Conservation (phyloP, 257 asterid genomes). For the Mitragyna speciosa region DNA sequence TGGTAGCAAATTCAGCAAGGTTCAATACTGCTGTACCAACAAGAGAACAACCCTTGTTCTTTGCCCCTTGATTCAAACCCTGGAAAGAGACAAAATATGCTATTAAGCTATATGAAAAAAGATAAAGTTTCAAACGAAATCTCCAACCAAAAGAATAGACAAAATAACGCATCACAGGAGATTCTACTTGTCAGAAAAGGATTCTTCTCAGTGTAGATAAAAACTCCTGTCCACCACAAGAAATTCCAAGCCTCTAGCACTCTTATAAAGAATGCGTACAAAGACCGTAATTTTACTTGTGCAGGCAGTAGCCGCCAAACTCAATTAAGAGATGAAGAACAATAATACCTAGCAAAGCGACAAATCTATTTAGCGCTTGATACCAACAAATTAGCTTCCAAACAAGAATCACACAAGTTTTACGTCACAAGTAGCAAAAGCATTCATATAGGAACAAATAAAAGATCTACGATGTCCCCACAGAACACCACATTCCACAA, state of each 20-base stretch:
- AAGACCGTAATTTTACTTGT: background rate
- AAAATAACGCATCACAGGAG: background rate
- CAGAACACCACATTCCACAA: too few species aligned
- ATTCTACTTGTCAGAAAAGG: background rate
- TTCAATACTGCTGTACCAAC: constrained; percentile 65
- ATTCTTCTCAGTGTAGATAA: background rate
- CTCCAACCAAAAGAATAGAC: background rate
- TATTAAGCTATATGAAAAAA: background rate
- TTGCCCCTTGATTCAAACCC: constrained; percentile 63
- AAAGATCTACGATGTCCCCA: background rate
- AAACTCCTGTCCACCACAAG: background rate
- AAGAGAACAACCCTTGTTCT: constrained; percentile 53
- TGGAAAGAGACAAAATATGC: constrained; percentile 30
- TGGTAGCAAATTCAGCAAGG: constrained; percentile 75
- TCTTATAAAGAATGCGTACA: too few species aligned
- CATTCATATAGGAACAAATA: background rate
- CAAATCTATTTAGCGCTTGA: background rate
- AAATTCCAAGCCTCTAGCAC: background rate
- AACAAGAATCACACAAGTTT: background rate
- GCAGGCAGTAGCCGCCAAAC: background rate
- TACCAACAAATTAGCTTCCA: background rate
- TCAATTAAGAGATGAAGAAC: background rate
- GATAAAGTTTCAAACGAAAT: background rate
- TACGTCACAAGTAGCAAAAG: background rate
- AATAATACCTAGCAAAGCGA: background rate